Base-by-base conservation (phyloP, 2,329 filamentous ascomycete genomes). In the Coniella lustricola region DNA sequence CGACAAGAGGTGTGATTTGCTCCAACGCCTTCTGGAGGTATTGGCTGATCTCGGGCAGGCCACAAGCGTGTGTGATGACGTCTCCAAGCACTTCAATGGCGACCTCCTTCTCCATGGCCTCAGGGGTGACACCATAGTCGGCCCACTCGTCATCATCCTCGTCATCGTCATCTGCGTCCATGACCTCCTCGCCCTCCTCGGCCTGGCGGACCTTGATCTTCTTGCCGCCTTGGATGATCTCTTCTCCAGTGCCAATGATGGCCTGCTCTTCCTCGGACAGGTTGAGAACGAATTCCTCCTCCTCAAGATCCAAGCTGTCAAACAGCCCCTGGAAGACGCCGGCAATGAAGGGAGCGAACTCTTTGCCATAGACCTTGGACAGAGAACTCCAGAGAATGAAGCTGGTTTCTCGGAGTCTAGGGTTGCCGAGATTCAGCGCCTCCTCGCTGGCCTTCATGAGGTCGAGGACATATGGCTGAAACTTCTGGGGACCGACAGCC, bases 331-430 rank as follows among this genome's bases (percentile, higher is more conserved):
- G 82, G 65, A 91, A 85, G 44, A 89, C 86, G 44, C 85, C 87
- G 0, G 79, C 74, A 7, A 93, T 77, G 70, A 89, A 93, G 50
- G 86, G 82, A 49, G 81, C 79, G 54, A 94, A 91, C 47, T 90
- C 76, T 61, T 88, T 85, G 60, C 85, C 84, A 67, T 97, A 97
- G 9, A 97, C 89, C 72, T 94, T 94, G 54, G 91, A 86, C 63
- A 98, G 82, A 35, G 87, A 89, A 56, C 88, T 90, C 91, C 93
- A 98, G 47, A 98, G 77, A 54, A 97, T 94, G 71, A 95, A 98
- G 64, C 89, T 95, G 54, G 90, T 96, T 74, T 98, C 93, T 67
- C 90, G 87, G 44, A 97, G 81, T 49, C 90, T 81, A 36, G 90
- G 87, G 70, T 96, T 90, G 59, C 89, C 90, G 3, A 98, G 82